Conservation (phyloP, 164 flowering plant species). For the Annona squamosa region DNA sequence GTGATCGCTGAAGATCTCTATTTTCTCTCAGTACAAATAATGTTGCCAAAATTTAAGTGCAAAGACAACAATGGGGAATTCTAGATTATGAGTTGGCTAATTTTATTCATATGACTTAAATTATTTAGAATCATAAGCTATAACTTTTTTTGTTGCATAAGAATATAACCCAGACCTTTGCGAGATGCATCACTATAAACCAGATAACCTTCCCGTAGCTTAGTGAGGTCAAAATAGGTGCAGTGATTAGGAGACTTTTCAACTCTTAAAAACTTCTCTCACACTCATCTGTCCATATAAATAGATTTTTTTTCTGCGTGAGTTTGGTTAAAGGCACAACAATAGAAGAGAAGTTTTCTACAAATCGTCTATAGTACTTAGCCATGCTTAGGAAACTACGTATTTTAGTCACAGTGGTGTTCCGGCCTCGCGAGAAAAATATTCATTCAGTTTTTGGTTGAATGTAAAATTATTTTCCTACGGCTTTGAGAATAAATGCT, state of each 20-base stretch:
- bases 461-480: too few relatives aligned
- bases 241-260: not conserved
- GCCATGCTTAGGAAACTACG: not conserved
- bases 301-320: not conserved
- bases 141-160: not conserved
- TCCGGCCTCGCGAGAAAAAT: not conserved
- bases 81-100: constrained; percentile 2
- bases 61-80: not conserved
- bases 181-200: not conserved
- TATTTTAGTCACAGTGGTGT: not conserved
- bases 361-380: not conserved
- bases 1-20: not conserved
- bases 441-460: too few relatives aligned
- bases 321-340: not conserved
- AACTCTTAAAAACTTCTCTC: not conserved
- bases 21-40: constrained; percentile 1
- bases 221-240: not conserved
- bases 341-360: not conserved
- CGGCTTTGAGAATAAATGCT: too few relatives aligned
- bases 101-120: not conserved
- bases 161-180: not conserved
- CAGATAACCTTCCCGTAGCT: not conserved
- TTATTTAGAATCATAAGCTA: not conserved
- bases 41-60: not conserved
- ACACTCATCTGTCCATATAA: too few relatives aligned